Conservation (phyloP, 352 stramenopile species). For the Pythium sp. region DNA sequence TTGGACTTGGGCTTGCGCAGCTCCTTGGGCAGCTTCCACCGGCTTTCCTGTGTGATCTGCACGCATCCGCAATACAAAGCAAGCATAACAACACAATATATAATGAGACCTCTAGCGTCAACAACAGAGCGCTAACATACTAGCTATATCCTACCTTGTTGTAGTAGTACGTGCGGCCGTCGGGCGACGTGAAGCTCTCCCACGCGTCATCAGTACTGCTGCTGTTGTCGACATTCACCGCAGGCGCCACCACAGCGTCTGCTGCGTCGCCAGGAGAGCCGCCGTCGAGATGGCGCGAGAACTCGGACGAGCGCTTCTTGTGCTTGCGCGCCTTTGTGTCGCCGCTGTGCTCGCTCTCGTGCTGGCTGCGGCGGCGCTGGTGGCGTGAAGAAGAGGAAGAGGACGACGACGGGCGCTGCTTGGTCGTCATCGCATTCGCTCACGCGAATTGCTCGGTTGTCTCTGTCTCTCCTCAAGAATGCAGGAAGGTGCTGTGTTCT, state of each 20-base stretch:
- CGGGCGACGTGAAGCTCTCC: conserved; percentile 54
- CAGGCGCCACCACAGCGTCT: background rate
- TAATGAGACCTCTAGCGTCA: background rate
- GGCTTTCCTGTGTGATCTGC: conserved; percentile 53
- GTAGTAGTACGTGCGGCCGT: conserved; percentile 65
- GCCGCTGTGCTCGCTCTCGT: background rate
- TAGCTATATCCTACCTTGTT: conserved; percentile 29
- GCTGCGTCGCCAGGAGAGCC: background rate
- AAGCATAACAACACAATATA: background rate
- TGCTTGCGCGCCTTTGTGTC: conserved; percentile 3
- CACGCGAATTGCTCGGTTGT: background rate
- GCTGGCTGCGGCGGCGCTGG: conserved; percentile 1
- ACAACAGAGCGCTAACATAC: background rate
- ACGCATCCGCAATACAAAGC: background rate
- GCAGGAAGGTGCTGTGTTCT: too few species aligned
- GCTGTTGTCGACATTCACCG: background rate
- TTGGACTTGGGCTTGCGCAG: conserved; percentile 6
- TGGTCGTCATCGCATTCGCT: conserved; percentile 7
- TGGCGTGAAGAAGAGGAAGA: background rate
- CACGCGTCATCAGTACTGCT: conserved; percentile 21
- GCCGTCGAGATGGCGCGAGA: conserved; percentile 6
- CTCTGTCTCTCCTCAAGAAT: background rate
- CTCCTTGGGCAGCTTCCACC: conserved; percentile 48
- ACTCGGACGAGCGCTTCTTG: conserved; percentile 15
- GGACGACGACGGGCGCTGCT: background rate